phyloP scores from a whole-genome alignment of 2,329 filamentous ascomycete species.

The Nannizziopsis arthrosporioides region DNA sequence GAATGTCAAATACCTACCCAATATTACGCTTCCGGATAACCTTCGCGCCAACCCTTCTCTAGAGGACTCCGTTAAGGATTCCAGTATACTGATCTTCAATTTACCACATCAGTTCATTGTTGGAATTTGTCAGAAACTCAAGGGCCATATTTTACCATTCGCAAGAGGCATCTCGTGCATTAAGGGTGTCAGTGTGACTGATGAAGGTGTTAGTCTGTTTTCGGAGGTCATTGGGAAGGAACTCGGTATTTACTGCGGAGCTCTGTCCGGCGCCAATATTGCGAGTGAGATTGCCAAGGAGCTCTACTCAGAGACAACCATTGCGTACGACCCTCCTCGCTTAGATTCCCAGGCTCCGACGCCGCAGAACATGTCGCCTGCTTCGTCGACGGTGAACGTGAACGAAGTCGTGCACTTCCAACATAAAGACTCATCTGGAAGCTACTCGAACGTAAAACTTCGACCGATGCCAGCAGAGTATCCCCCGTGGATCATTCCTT shows the following conservation, averaged over 20 bases:
- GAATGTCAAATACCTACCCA: slow-evolving; percentile 96
- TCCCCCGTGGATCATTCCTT: slow-evolving; percentile 75
- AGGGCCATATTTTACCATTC: slow-evolving; percentile 80
- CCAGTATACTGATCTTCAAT: slow-evolving; percentile 90
- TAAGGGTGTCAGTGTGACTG: slow-evolving; percentile 89
- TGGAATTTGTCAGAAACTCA: slow-evolving; percentile 69
- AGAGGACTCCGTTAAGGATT: slow-evolving; percentile 63
- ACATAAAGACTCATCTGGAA: slow-evolving; percentile 59
- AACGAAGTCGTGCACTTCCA: slow-evolving; percentile 40
- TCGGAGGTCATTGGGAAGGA: slow-evolving; percentile 87
- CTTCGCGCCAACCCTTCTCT: slow-evolving; percentile 35
- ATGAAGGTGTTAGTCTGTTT: slow-evolving; percentile 77
- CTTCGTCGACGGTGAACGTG: slow-evolving; percentile 34
- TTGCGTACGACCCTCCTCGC: slow-evolving; percentile 85
- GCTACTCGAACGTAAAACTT: slow-evolving; percentile 56
- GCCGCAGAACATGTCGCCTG: slow-evolving; percentile 43
- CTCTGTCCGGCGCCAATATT: slow-evolving; percentile 90
- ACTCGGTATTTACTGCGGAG: slow-evolving; percentile 91
- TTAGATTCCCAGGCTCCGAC: slow-evolving; percentile 73
- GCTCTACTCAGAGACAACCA: slow-evolving; percentile 94
- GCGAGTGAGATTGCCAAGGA: slow-evolving; percentile 87
- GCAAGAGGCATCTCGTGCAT: slow-evolving; percentile 94
- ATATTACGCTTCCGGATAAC: slow-evolving; percentile 70
- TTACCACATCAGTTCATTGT: slow-evolving; percentile 82
- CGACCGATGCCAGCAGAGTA: slow-evolving; percentile 69